Evolutionary conservation across 768 basidiomycete genomes (phyloP), one percentile per base, ranked within the genome.

Genomic region (Termitomyces titanicus): DNA sequence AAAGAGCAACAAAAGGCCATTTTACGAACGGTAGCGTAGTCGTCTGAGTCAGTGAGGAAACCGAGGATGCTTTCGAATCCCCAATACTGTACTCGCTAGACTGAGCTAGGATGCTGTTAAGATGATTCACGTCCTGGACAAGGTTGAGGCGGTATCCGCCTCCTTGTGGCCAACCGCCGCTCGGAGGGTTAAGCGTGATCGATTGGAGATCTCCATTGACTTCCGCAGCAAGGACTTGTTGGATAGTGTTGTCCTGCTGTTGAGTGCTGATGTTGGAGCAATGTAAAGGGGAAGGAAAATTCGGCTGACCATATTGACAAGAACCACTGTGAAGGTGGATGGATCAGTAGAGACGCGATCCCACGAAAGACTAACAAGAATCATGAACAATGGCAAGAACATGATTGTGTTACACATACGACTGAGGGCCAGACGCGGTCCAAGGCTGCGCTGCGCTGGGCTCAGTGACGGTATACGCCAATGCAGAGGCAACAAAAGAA

Each of bases 61-160:
- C 39, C 12, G 52, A 25, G 18, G 65, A 53, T 34, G 49, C 39
- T 29, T 66, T 61, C 15, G 71, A 52, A 3, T 66, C 54, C 15
- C 65, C 68, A 51, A 81, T 77, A 43, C 62, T 70, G 70, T 93
- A 94, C 53, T 81, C 65, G 25, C 53, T 49, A 17, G 89, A 92
- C 70, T 94, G 90, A 37, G 91, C 89, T 51, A 83, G 77, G 60
- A 94, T 83, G 48, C 71, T 70, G 67, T 68, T 64, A 22, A 80
- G 71, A 51, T 82, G 49, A 18, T 77, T 53, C 3, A 75, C 58
- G 60, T 80, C 76, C 61, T 74, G 63, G 57, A 86, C 82, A 25
- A 94, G 68, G 74, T 94, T 91, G 70, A 95, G 77, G 54, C 81
- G 85, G 80, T 81, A 94, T 34, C 69, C 73, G 33, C 60, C 52